Evolutionary conservation across 306 rosid species (phyloP), one percentile per base, ranked within the genome.

Genomic region (Rosa rugosa): DNA sequence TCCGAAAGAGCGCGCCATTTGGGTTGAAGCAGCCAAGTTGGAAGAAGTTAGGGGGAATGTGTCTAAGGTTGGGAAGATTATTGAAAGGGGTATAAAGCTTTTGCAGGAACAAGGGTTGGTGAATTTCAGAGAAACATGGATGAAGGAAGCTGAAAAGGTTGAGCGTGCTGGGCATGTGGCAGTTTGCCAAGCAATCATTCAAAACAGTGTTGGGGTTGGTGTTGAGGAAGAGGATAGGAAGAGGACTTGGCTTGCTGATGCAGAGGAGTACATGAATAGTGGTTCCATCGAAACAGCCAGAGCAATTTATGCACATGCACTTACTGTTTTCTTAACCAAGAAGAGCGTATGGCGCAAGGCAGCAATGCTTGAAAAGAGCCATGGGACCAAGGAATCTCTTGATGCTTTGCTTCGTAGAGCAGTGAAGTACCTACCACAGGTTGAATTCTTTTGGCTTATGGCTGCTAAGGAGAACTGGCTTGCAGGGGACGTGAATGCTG

Each of bases 391-490:
- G 54, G 73, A 69, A 44, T 69, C 73, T 69, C 73, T 42, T 69
- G 38, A n/a, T 69, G 73, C 73, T 44, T 69, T 69, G 73, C 73
- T 69, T 23, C n/a, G 11, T n/a, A 69, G 22, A 69, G 73, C 73
- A 2, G 53, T 44, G 73, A 69, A 6, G 1, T 69, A 69, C 18
- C 36, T 38, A 20, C 98, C 98, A 12, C 94, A 89, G 86, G 98
- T 97, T 71, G 97, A 91, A 80, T 93, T 87, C 69, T 84, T 93
- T 63, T 93, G 98, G 98, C 98, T 93, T 79, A 90, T 89, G 97
- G 97, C 94, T 77, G 98, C 98, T 38, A 93, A 91, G 86, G 98
- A 88, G 85, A 93, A 93, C 79, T 93, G 97, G 98, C 94, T 91
- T 79, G 97, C 94, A 53, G 98, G 98, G 27, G 97, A 93, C 72